Evolutionary conservation across 768 basidiomycete genomes (phyloP).

Genomic region (Lactarius akahatsu): DNA sequence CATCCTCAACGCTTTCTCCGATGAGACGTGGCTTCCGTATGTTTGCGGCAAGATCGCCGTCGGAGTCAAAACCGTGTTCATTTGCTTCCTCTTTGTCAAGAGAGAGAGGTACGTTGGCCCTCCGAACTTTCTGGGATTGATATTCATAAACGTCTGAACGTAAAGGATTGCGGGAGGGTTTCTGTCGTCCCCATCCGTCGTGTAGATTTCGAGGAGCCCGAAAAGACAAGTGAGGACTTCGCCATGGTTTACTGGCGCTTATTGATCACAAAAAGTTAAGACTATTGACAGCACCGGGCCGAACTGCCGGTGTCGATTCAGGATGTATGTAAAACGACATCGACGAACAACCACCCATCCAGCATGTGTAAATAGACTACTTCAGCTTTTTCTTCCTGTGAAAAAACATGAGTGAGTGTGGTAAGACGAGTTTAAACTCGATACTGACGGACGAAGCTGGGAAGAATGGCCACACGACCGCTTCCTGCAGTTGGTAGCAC

Average conservation of each 20-base stretch:
- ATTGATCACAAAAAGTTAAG: neutral
- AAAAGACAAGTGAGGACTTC: conserved; percentile 3
- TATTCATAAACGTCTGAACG: conserved; percentile 64
- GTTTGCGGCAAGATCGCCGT: conserved; percentile 39
- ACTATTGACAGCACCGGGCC: conserved; percentile 2
- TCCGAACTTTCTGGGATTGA: conserved; percentile 47
- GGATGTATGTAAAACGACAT: neutral
- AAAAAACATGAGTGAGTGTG: conserved; percentile 5
- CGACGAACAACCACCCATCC: conserved; percentile 11
- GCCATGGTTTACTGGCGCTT: neutral
- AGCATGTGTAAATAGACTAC: conserved; percentile 46
- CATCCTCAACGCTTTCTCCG: conserved; percentile 39
- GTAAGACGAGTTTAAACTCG: conserved; percentile 6
- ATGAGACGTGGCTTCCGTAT: conserved; percentile 39
- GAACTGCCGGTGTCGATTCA: neutral
- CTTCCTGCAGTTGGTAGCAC: conserved; percentile 99
- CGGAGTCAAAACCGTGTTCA: conserved; percentile 32
- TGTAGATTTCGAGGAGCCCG: conserved; percentile 39
- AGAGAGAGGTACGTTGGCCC: conserved; percentile 52
- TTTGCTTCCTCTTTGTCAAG: conserved; percentile 56
- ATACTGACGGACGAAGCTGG: conserved; percentile 84
- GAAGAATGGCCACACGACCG: conserved; percentile 87
- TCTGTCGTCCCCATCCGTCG: conserved; percentile 35
- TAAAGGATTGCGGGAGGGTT: conserved; percentile 29
- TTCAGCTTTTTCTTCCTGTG: conserved; percentile 93